These are phyloP conservation scores for Cladosporium velox DNA, from an alignment of 2,329 filamentous ascomycete genomes.

Conservation along the genomic window DNA sequence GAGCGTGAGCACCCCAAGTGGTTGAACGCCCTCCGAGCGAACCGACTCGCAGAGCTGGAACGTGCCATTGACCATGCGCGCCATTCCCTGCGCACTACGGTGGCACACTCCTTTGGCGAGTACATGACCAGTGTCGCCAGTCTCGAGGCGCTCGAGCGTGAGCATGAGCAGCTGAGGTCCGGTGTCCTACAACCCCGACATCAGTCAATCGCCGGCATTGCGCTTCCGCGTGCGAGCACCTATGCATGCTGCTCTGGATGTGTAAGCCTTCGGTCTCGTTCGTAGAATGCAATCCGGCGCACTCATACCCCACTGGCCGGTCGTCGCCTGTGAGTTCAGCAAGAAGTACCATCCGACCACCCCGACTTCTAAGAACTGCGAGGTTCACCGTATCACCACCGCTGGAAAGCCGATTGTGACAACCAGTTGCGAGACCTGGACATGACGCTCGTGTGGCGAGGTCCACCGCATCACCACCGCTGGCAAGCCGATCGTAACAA, in stretches of 20 bases:
- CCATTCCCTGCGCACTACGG: not conserved
- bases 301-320: not conserved
- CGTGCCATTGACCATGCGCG: not conserved
- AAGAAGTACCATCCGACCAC: not conserved
- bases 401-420: not conserved
- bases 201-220: not conserved
- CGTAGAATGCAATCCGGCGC: not conserved
- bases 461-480: not conserved
- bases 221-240: not conserved
- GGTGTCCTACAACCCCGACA: not conserved
- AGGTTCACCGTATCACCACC: not conserved
- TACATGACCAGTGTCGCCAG: not conserved
- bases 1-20: not conserved
- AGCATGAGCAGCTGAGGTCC: not conserved
- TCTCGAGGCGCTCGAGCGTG: not conserved
- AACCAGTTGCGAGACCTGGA: conserved; percentile 12
- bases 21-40: no score
- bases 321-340: not conserved
- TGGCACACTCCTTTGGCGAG: not conserved
- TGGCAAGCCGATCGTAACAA: conserved; percentile 1
- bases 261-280: not conserved
- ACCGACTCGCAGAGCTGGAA: not conserved
- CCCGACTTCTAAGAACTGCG: conserved; percentile 12
- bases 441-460: not conserved
- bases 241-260: not conserved